phyloP scores from a whole-genome alignment of 1,139 yeast species.

The Yueomyces sp. region DNA sequence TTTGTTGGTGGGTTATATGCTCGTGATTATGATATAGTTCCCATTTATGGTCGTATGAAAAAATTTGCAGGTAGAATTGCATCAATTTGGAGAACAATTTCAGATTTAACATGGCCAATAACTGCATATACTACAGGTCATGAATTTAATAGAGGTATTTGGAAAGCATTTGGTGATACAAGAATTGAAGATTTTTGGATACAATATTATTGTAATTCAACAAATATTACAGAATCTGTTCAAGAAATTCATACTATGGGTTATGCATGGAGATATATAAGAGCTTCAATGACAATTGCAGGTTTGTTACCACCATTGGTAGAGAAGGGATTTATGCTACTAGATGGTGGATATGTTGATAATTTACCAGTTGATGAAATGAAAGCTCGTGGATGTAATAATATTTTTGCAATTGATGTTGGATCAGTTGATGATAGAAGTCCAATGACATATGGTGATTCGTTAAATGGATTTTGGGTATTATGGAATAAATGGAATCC shows the following conservation, averaged over 20 bases:
- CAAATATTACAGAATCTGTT: conserved; percentile 89
- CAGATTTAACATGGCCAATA: conserved; percentile 85
- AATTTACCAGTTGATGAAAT: conserved; percentile 86
- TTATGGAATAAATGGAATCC: conserved; percentile 82
- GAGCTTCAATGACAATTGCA: conserved; percentile 96
- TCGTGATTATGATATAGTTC: conserved; percentile 78
- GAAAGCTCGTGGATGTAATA: conserved; percentile 77
- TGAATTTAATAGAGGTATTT: conserved; percentile 89
- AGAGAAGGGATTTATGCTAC: conserved; percentile 80
- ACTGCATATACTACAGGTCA: conserved; percentile 95
- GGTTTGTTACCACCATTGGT: conserved; percentile 85
- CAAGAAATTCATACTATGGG: conserved; percentile 93
- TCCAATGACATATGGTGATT: conserved; percentile 86
- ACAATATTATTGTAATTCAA: conserved; percentile 75
- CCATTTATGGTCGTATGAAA: conserved; percentile 82
- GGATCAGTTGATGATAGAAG: conserved; percentile 90
- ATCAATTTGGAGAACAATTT: conserved; percentile 71
- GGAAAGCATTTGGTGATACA: conserved; percentile 88
- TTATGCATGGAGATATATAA: conserved; percentile 86
- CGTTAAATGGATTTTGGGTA: conserved; percentile 88
- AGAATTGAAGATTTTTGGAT: conserved; percentile 97
- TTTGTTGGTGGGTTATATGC: conserved; percentile 95
- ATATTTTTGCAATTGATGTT: conserved; percentile 91
- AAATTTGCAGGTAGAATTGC: conserved; percentile 74
- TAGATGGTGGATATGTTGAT: conserved; percentile 94